Conservation (phyloP, 805 yeast genomes). For the Starmerella cellae region DNA sequence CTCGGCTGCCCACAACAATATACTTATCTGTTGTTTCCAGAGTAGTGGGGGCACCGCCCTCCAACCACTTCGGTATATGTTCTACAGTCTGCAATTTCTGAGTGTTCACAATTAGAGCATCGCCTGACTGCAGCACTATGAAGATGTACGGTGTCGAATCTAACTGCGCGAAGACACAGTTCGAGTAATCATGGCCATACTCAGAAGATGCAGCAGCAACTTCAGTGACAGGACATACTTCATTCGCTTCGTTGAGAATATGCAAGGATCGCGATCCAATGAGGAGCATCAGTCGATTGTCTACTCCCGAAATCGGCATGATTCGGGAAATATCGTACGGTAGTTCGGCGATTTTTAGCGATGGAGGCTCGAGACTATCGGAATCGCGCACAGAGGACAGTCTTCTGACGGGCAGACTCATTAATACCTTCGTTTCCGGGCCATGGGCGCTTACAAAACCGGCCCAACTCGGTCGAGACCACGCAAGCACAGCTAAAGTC, state of each 20-base stretch:
- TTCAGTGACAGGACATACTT: not conserved
- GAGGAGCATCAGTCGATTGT: constrained; percentile 3
- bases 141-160: not conserved
- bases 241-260: not conserved
- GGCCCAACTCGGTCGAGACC: constrained; percentile 59
- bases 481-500: constrained; percentile 55
- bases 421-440: not conserved
- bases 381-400: too few relatives aligned
- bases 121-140: not conserved
- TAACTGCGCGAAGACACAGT: constrained; percentile 3
- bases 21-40: not conserved
- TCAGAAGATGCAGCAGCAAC: not conserved
- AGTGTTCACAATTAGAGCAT: not conserved
- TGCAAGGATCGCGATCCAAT: constrained; percentile 1
- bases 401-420: not conserved
- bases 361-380: not conserved
- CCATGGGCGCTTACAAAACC: constrained; percentile 45
- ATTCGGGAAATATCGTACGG: constrained; percentile 51
- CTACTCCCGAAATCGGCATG: constrained; percentile 37
- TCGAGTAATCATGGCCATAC: not conserved
- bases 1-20: not conserved
- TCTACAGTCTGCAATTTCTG: not conserved
- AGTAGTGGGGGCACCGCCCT: not conserved
- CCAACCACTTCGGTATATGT: not conserved
- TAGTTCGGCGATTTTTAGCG: constrained; percentile 29